Evolutionary conservation across 148 eudicot species (phyloP), one percentile per base, ranked within the genome.

Genomic region (Heliosperma pusillum): DNA sequence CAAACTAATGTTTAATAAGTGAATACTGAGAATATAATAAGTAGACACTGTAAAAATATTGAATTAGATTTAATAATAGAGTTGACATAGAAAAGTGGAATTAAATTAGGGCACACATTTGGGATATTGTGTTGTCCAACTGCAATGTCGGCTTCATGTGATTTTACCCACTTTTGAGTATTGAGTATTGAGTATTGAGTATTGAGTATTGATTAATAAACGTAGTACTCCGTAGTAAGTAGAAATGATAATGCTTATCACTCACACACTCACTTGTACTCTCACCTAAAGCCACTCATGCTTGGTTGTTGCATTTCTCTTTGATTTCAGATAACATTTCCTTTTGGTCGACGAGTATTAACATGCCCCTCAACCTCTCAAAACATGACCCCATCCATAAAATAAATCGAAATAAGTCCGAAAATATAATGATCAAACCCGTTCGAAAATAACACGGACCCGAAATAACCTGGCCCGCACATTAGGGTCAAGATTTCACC

Each of bases 241-340:
- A 20, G 59, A 15, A 21, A 15, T 55, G 20, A 55, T 55, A 5
- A 55, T 55, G 59, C 17, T 55, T 55, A 55, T 55, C 20, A 19
- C 30, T 29, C 3, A 1, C 30, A 1, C 3, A 1, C 21, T 55
- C 21, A 17, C 7, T 55, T 55, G 4, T 20, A 55, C 21, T 55
- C 21, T 55, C 21, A 55, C 59, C 59, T 55, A 55, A 55, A 55
- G 57, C 59, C 59, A 55, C 59, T 44, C n/a, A n/a, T n/a, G n/a
- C n/a, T n/a, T n/a, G n/a, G n/a, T n/a, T n/a, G n/a, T n/a, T n/a
- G n/a, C n/a, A n/a, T n/a, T n/a, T n/a, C n/a, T n/a, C n/a, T n/a
- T n/a, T n/a, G n/a, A n/a, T n/a, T n/a, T n/a, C n/a, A n/a, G n/a
- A n/a, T n/a, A n/a, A n/a, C n/a, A n/a, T 10, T 29, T 29, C 36